Evolutionary conservation across 768 basidiomycete genomes (phyloP), one percentile per base, ranked within the genome.

Genomic region (Lactarius akahatsu): DNA sequence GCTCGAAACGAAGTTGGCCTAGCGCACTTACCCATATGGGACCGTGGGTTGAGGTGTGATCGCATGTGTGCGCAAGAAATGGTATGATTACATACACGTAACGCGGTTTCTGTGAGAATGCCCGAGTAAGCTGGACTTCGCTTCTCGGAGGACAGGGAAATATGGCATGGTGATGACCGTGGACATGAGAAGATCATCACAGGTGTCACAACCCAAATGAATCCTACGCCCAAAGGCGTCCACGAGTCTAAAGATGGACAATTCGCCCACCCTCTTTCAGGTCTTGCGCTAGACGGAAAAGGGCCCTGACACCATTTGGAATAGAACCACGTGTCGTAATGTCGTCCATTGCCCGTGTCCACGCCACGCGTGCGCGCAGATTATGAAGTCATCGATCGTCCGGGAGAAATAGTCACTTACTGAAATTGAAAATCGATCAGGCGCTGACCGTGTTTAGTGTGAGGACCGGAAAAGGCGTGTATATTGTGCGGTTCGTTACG

Each of bases 351-450:
- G 2, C 50, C 26, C 11, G 47, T 13, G 23, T 23, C 47, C 13
- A 50, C 50, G 50, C 50, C 23, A 47, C 47, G 11, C 50, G 23
- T 15, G 50, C 26, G 13, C 50, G 26, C 13, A 52, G 13, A 6
- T 52, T 1, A 52, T 52, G 50, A 52, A 52, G 50, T 52, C 50
- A 52, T 52, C n/a, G 50, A 52, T 52, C 50, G 4, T 52, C 50
- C 50, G 50, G 50, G 50, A 16, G 50, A 52, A 52, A 52, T 52
- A 52, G 26, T 52, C 4, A 52, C 50, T 52, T 52, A 38, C 36
- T 38, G 36, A 38, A 50, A 50, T 50, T 50, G 47, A 26, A 52
- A 41, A 26, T 23, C 23, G 11, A n/a, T 26, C 13, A 34, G 55
- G 30, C 55, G 55, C 55, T 10, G n/a, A 4, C 6, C 16, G 23